Evolutionary conservation across 331 rosid species (phyloP).

Genomic region (Phaseolus coccineus): DNA sequence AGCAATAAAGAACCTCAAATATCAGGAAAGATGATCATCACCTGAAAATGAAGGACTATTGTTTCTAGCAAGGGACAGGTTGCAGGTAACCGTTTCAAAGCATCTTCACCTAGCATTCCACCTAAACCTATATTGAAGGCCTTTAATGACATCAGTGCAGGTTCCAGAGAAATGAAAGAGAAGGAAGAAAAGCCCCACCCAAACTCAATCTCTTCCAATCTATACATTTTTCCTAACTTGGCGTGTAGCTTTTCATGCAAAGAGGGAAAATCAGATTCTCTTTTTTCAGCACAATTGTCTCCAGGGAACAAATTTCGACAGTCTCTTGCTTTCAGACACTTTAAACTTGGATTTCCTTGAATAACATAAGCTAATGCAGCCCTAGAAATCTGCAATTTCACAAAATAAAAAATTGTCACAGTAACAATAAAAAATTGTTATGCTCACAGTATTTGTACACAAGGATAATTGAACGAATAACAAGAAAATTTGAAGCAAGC

Average conservation of each 20-base stretch:
- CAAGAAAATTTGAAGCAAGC: conserved; percentile 33
- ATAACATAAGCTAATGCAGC: conserved; percentile 65
- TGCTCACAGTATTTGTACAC: conserved; percentile 21
- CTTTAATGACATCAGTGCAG: conserved; percentile 64
- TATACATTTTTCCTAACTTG: conserved; percentile 59
- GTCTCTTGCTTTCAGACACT: conserved; percentile 67
- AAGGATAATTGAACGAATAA: neutral
- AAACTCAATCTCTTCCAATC: conserved; percentile 69
- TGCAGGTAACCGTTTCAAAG: conserved; percentile 57
- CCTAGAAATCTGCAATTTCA: conserved; percentile 66
- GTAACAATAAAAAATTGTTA: too few relatives aligned
- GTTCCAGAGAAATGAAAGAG: conserved; percentile 69
- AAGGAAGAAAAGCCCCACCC: conserved; percentile 85
- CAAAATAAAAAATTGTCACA: conserved; percentile 1
- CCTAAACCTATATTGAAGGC: conserved; percentile 72
- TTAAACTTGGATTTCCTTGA: conserved; percentile 58
- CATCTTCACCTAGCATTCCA: conserved; percentile 71
- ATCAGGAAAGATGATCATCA: conserved; percentile 40
- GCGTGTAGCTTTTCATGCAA: conserved; percentile 50
- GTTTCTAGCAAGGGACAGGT: conserved; percentile 73
- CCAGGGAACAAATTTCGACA: conserved; percentile 65
- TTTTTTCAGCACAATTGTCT: conserved; percentile 40
- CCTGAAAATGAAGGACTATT: conserved; percentile 77
- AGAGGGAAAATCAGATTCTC: conserved; percentile 47
- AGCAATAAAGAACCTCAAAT: conserved; percentile 45